phyloP scores from a whole-genome alignment of 768 basidiomycete genomes.

The Lentinula raphanica region DNA sequence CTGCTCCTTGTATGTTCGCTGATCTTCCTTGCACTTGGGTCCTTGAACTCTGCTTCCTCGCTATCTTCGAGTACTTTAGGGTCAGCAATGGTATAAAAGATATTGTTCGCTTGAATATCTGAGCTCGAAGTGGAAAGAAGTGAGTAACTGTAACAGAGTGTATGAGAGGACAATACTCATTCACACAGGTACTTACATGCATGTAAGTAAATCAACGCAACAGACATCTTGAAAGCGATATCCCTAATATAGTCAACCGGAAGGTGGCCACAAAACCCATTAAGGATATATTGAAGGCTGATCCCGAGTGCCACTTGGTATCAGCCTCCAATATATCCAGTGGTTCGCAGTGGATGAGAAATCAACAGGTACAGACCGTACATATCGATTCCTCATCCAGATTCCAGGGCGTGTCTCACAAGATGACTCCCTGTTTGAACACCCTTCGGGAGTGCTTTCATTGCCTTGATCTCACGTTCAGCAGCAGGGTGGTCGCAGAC shows the following conservation, averaged over 20 bases:
- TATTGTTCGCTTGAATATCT: background rate
- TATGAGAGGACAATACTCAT: too few species aligned
- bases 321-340: too few species aligned
- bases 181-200: too few species aligned
- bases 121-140: too few species aligned
- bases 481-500: background rate
- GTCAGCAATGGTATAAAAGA: background rate
- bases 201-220: too few species aligned
- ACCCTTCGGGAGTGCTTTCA: background rate
- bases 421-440: background rate
- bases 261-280: background rate
- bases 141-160: too few species aligned
- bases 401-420: background rate
- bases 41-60: slow-evolving; percentile 2
- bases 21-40: background rate
- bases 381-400: too few species aligned
- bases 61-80: background rate
- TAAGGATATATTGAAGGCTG: too few species aligned
- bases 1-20: background rate
- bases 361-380: too few species aligned
- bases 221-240: background rate
- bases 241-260: background rate
- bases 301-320: background rate
- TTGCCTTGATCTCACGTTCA: background rate
- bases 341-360: background rate